A percentile compares a stretch with the other conserved stretches of the same genome.
These are phyloP conservation scores for Coccomyxa sp. DNA, from an alignment of 139 green algal species.

Conservation along the genomic window DNA sequence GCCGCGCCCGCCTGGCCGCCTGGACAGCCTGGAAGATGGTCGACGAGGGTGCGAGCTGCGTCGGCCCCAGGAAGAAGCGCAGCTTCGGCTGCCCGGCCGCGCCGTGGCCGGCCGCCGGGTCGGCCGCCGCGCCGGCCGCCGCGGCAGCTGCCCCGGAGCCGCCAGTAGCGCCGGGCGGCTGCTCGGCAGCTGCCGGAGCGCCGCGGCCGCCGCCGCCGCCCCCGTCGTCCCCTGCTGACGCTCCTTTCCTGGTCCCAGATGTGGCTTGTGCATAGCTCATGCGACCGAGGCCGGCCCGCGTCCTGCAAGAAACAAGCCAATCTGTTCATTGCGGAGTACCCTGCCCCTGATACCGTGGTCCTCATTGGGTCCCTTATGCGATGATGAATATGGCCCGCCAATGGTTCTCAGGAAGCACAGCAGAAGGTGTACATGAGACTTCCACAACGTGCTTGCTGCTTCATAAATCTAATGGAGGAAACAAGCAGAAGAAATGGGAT, in stretches of 20 bases:
- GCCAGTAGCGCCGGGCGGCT: background rate
- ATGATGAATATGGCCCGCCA: too few relatives aligned
- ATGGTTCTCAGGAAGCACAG: too few relatives aligned
- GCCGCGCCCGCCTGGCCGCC: slow-evolving; percentile 16
- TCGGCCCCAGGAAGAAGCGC: slow-evolving; percentile 56
- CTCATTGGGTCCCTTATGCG: too few relatives aligned
- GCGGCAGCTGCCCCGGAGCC: background rate
- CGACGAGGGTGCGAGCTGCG: slow-evolving; percentile 33
- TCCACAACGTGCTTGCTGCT: too few relatives aligned
- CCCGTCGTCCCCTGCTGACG: slow-evolving; percentile 8
- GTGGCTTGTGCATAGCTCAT: slow-evolving; percentile 17
- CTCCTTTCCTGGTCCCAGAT: background rate
- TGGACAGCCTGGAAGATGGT: slow-evolving; percentile 82
- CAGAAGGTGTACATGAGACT: too few relatives aligned
- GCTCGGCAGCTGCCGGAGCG: slow-evolving; percentile 8
- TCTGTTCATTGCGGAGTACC: background rate
- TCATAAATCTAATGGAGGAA: too few relatives aligned
- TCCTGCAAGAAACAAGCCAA: background rate
- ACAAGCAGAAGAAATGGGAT: too few relatives aligned
- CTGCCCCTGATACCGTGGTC: too few relatives aligned
- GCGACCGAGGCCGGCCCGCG: background rate
- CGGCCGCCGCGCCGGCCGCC: slow-evolving; percentile 9
- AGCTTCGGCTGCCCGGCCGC: slow-evolving; percentile 40
- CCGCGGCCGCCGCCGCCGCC: slow-evolving; percentile 11
- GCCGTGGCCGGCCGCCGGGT: background rate